Percentiles rank a stretch among this genome's conserved stretches.
These are phyloP conservation scores for Aechmea fasciata DNA, from an alignment of 176 grass and related monocot species.

Conservation along the genomic window DNA sequence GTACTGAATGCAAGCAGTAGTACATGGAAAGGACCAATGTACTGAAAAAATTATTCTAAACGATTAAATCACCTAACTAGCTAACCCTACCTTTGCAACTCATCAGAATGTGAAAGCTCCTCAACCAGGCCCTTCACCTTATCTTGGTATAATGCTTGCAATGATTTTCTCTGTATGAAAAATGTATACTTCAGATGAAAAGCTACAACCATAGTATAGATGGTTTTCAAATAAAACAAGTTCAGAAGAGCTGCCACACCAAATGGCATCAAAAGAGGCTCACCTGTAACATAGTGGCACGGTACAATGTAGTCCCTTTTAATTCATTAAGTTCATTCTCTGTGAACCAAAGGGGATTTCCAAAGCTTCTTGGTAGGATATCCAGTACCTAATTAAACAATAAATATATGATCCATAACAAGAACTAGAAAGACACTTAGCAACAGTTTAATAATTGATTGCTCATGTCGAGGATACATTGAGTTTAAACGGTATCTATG, in stretches of 20 bases:
- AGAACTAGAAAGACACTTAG: not conserved
- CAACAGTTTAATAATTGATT: too few species aligned
- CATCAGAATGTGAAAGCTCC: constrained; percentile 46
- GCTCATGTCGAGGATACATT: not conserved
- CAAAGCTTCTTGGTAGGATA: constrained; percentile 73
- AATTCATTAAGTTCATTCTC: constrained; percentile 62
- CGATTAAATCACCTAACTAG: not conserved
- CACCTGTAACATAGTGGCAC: constrained; percentile 63
- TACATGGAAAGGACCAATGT: not conserved
- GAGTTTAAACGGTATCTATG: not conserved
- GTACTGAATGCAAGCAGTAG: not conserved
- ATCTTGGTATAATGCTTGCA: constrained; percentile 37
- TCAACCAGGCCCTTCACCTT: constrained; percentile 73
- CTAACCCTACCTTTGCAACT: constrained; percentile 36
- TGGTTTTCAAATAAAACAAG: too few species aligned
- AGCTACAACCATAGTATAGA: not conserved
- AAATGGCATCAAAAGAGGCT: not conserved
- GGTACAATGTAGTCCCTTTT: constrained; percentile 72
- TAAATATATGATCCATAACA: not conserved
- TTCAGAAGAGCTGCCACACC: not conserved
- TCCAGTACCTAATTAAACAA: constrained; percentile 51
- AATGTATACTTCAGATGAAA: not conserved
- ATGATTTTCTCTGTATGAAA: constrained; percentile 54
- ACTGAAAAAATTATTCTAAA: not conserved
- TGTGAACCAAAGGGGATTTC: constrained; percentile 64